phyloP scores from a whole-genome alignment of 2,329 filamentous ascomycete species.

The Chrysoporthe puriensis region DNA sequence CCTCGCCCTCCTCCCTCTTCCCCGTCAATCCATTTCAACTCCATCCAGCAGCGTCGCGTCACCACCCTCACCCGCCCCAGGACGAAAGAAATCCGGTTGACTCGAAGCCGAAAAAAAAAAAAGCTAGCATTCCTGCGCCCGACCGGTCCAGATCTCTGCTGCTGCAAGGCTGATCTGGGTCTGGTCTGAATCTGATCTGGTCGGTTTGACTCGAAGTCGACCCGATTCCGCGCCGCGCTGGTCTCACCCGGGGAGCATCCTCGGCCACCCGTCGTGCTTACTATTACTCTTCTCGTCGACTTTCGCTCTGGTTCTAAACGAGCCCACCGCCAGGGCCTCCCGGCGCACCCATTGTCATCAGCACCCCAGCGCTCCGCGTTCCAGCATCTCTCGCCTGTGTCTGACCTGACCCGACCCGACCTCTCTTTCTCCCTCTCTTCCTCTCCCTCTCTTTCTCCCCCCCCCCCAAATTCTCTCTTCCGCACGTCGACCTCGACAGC shows the following conservation, averaged over 20 bases:
- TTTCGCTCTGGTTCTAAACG: slow-evolving; percentile 14
- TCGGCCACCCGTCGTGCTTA: slow-evolving; percentile 18
- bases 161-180: background rate
- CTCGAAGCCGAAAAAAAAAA: background rate
- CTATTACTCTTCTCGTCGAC: slow-evolving; percentile 4
- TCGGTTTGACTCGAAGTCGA: slow-evolving; percentile 11
- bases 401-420: slow-evolving; percentile 10
- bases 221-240: slow-evolving; percentile 1
- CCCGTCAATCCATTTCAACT: slow-evolving; percentile 1
- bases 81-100: background rate
- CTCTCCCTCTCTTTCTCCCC: slow-evolving; percentile 3
- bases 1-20: slow-evolving; percentile 1
- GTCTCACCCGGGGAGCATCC: slow-evolving; percentile 14
- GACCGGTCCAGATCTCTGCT: background rate
- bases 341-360: slow-evolving; percentile 15
- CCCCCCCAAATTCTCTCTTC: slow-evolving; percentile 1
- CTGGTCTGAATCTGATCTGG: background rate
- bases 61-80: background rate
- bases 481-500: slow-evolving; percentile 7
- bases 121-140: background rate
- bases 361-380: slow-evolving; percentile 7
- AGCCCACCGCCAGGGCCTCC: background rate
- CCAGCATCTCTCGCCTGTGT: slow-evolving; percentile 9
- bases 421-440: slow-evolving; percentile 7
- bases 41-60: too few relatives aligned